Evolutionary conservation across 2,329 filamentous ascomycete species (phyloP).

Genomic region (Rhynchosporium graminicola): DNA sequence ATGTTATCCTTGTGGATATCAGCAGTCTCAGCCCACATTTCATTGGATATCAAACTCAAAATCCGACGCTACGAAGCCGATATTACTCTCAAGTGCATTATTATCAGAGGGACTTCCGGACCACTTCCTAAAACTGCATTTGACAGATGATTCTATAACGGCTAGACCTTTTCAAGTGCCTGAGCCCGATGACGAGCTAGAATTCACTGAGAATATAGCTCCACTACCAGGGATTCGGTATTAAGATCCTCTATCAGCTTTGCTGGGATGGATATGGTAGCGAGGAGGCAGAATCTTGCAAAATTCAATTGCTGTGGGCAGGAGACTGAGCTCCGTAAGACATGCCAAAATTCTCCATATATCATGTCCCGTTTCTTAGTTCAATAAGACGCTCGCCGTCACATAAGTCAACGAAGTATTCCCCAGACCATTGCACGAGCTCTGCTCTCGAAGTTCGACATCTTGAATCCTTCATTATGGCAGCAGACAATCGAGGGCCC

Average conservation of each 20-base stretch:
- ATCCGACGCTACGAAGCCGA: background rate
- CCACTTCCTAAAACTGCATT: conserved; percentile 3
- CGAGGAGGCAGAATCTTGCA: background rate
- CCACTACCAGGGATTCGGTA: background rate
- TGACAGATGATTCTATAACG: background rate
- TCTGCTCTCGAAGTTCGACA: background rate
- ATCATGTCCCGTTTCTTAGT: conserved; percentile 1
- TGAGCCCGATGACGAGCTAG: conserved; percentile 7
- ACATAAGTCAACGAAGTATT: background rate
- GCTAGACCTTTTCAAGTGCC: conserved; percentile 2
- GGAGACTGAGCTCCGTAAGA: background rate
- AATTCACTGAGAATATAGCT: conserved; percentile 4
- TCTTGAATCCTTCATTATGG: conserved; percentile 1
- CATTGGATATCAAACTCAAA: background rate
- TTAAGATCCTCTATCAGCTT: conserved; percentile 10
- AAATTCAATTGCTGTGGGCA: background rate
- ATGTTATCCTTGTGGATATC: background rate
- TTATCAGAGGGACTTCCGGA: background rate
- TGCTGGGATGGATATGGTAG: background rate
- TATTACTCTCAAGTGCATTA: conserved; percentile 1
- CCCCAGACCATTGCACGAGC: background rate
- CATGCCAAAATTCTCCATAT: background rate
- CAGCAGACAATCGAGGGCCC: conserved; percentile 28
- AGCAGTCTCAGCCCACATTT: background rate
- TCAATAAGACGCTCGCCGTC: background rate